Evolutionary conservation across 139 green algal species (phyloP), one percentile per base, ranked within the genome.

Genomic region (Spirogloea muscicola): DNA sequence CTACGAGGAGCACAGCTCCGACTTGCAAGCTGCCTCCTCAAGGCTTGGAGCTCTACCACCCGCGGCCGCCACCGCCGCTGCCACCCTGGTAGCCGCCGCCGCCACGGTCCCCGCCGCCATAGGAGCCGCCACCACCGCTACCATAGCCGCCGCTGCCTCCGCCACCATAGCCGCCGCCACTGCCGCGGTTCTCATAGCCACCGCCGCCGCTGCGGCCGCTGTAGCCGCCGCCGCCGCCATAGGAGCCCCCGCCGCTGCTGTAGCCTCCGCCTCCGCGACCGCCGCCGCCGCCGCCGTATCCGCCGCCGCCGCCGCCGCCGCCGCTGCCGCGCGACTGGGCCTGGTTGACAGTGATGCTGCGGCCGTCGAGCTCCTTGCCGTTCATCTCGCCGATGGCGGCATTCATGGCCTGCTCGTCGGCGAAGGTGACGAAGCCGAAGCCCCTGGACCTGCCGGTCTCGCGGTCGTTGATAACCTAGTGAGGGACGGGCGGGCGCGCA

Each of bases 391-490:
- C 66, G 16, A 91, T 86, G 21, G 88, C 68, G 60, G 3, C 10
- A n/a, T 89, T 64, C 71, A 79, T 79, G 68, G n/a, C 5, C 3
- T 18, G 76, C 66, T 87, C 64, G 48, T 92, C 83, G 1, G 79
- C 62, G 46, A 94, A 95, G 0, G 67, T 88, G 0, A 95, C 90
- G 58, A 95, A 95, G 48, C 90, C 90, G 77, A 95, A 95, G 58
- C 90, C 90, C n/a, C 90, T 74, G 3, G 87, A 89, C 21, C 85
- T 81, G 13, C 65, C 49, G 0, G 87, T 92, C 25, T 83, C 76
- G 18, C 76, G 36, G n/a, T 83, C 76, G 2, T 58, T 74, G 58
- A 84, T 72, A 1, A 77, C 75, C 57, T 77, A 57, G n/a, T n/a
- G n/a, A n/a, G n/a, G n/a, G n/a, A n/a, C n/a, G n/a, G n/a, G n/a